Conservation (phyloP, 2,329 filamentous ascomycete genomes). For the Aspergillus brasiliensis region DNA sequence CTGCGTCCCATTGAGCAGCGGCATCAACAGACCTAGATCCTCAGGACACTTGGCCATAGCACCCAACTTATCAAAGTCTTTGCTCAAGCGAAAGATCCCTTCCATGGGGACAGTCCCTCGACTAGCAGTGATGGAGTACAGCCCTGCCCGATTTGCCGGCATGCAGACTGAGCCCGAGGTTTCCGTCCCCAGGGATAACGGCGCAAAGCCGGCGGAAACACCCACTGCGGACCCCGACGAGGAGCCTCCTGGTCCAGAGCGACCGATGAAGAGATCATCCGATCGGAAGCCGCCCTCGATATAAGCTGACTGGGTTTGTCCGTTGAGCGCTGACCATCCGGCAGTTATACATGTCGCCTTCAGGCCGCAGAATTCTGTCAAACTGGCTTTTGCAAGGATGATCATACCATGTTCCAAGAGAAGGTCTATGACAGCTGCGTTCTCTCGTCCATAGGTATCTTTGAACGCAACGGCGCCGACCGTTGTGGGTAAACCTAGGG, state of each 20-base stretch:
- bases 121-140: not conserved
- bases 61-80: not conserved
- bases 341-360: conserved; percentile 1
- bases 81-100: not conserved
- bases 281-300: not conserved
- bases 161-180: conserved; percentile 3
- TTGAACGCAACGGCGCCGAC: not conserved
- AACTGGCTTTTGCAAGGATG: not conserved
- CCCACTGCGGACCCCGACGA: not conserved
- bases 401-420: not conserved
- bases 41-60: not conserved
- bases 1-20: not conserved
- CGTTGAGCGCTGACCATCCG: conserved; percentile 1
- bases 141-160: not conserved
- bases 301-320: not conserved
- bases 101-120: not conserved
- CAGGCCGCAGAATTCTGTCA: conserved; percentile 1
- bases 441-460: not conserved
- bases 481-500: not conserved
- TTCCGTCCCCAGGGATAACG: not conserved
- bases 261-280: not conserved
- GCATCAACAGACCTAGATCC: not conserved
- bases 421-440: not conserved
- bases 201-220: not conserved
- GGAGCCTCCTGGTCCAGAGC: not conserved